phyloP scores from a whole-genome alignment of 225 moss, liverwort and hornwort species.

The Takakia lepidozioides region DNA sequence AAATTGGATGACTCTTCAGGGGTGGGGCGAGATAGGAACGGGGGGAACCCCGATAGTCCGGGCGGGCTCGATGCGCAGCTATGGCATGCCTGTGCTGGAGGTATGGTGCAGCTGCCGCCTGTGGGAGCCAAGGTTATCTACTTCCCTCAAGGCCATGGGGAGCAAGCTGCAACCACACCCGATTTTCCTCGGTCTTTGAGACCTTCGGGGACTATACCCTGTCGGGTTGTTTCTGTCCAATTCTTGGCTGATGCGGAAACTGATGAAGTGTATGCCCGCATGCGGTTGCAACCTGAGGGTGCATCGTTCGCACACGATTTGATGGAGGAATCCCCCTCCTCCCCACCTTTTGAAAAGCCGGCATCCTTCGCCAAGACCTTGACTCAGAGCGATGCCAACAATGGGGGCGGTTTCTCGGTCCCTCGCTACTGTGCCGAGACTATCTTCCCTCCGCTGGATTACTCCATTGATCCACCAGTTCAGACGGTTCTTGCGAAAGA shows the following conservation, averaged over 20 bases:
- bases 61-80: slow-evolving; percentile 91
- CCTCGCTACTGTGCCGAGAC: slow-evolving; percentile 98
- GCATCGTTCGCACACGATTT: slow-evolving; percentile 35
- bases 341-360: slow-evolving; percentile 83
- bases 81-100: slow-evolving; percentile 98
- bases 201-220: slow-evolving; percentile 65
- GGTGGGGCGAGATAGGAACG: slow-evolving; percentile 41
- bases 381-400: slow-evolving; percentile 96
- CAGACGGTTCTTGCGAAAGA: slow-evolving; percentile 94
- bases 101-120: slow-evolving; percentile 94
- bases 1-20: slow-evolving; percentile 53
- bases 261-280: slow-evolving; percentile 89
- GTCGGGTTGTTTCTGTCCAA: slow-evolving; percentile 72
- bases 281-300: slow-evolving; percentile 79
- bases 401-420: slow-evolving; percentile 95
- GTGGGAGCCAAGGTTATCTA: slow-evolving; percentile 90
- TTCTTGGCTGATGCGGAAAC: slow-evolving; percentile 94
- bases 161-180: slow-evolving; percentile 93
- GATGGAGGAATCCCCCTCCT: slow-evolving; percentile 41
- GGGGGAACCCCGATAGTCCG: slow-evolving; percentile 29
- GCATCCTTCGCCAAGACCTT: slow-evolving; percentile 96
- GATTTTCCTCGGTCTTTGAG: slow-evolving; percentile 74
- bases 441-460: slow-evolving; percentile 93
- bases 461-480: slow-evolving; percentile 90
- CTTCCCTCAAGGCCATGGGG: slow-evolving; percentile 97